phyloP scores from a whole-genome alignment of 371 early-diverging fungal genomes.

The Mortierella sp. region DNA sequence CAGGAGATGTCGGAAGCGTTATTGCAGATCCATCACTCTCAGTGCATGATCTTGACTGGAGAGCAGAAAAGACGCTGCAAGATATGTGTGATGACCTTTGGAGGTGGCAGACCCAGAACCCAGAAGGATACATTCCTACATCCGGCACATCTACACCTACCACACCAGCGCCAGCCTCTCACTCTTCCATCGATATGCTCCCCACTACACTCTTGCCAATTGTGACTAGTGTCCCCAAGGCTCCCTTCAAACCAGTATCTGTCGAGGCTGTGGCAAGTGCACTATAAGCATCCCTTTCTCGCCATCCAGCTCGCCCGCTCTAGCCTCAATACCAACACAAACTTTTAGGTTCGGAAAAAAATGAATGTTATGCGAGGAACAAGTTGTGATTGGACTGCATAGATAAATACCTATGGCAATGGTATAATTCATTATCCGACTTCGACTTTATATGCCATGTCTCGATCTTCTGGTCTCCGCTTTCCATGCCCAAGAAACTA shows the following conservation, averaged over 20 bases:
- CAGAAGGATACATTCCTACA: conserved; percentile 67
- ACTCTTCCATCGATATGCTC: conserved; percentile 10
- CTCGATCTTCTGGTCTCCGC: neutral
- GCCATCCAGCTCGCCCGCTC: conserved; percentile 12
- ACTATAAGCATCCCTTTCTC: conserved; percentile 6
- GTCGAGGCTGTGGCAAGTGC: neutral
- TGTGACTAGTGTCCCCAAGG: conserved; percentile 24
- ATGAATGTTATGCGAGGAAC: neutral
- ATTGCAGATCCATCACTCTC: conserved; percentile 85
- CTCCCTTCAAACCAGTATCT: conserved; percentile 12
- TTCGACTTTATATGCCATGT: neutral
- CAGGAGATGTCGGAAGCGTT: conserved; percentile 87
- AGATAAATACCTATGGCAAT: neutral
- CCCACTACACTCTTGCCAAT: conserved; percentile 39
- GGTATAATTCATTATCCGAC: no score
- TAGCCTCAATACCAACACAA: conserved; percentile 24
- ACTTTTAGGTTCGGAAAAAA: conserved; percentile 12
- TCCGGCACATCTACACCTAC: conserved; percentile 19
- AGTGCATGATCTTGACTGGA: conserved; percentile 80
- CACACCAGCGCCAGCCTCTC: conserved; percentile 27
- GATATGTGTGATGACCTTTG: conserved; percentile 93
- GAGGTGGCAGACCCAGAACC: conserved; percentile 85
- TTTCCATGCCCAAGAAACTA: neutral
- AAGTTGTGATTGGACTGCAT: neutral
- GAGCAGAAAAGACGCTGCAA: conserved; percentile 73